Evolutionary conservation across 2,329 filamentous ascomycete species (phyloP), one percentile per base, ranked within the genome.

Genomic region (Biscogniauxia sp.): DNA sequence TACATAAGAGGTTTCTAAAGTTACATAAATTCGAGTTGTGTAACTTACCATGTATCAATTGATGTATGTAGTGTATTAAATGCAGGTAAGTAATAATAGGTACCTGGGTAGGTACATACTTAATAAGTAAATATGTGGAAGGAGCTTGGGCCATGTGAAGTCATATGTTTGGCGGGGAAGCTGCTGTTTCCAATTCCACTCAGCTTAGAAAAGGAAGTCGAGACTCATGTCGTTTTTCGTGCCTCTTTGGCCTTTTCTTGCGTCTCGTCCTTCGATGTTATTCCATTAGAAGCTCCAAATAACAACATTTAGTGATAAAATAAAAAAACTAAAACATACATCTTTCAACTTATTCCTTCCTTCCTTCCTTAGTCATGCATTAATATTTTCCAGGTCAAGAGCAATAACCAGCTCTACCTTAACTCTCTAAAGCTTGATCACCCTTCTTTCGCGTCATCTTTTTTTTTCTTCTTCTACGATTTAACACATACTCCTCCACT

Each of bases 151-250:
- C 37, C 37, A 45, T 45, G 37, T 45, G 37, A 45, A 45, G 37
- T 45, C 37, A 45, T 45, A 45, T n/a, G 37, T 45, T 56, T 52
- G 45, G 55, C 55, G 55, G 55, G 55, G 55, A 57, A 57, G 55
- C 55, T 57, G 45, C 55, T 41, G 55, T n/a, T 51, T 19, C 52
- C 20, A 53, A n/a, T n/a, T n/a, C n/a, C n/a, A n/a, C n/a, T n/a
- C n/a, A n/a, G n/a, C n/a, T n/a, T n/a, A n/a, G n/a, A n/a, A n/a
- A n/a, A n/a, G n/a, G n/a, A n/a, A n/a, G n/a, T n/a, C n/a, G n/a
- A n/a, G n/a, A n/a, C n/a, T n/a, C n/a, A n/a, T n/a, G n/a, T n/a
- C n/a, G n/a, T n/a, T 20, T 19, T 25, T 17, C 5, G 8, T 20
- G 19, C 51, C 23, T 17, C 25, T n/a, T n/a, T 20, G 51, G 5